phyloP scores from a whole-genome alignment of 2,329 filamentous ascomycete genomes.

The Aspergillus brasiliensis region DNA sequence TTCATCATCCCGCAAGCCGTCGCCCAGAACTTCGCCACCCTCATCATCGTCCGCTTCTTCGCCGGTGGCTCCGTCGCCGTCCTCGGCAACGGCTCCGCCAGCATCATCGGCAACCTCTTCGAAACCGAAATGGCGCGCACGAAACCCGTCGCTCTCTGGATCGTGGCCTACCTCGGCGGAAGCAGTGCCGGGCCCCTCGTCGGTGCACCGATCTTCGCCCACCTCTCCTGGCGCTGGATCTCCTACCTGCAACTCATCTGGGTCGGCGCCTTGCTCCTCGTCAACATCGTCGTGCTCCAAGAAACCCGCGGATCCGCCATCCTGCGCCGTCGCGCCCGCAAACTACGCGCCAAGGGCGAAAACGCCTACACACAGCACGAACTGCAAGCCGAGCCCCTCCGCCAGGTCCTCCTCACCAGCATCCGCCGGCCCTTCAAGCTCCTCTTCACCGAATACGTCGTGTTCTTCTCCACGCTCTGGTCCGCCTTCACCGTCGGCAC shows the following conservation, averaged over 20 bases:
- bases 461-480: slow-evolving; percentile 48
- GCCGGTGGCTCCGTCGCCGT: slow-evolving; percentile 46
- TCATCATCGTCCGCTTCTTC: slow-evolving; percentile 49
- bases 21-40: slow-evolving; percentile 49
- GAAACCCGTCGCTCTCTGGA: slow-evolving; percentile 47
- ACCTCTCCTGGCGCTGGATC: slow-evolving; percentile 23
- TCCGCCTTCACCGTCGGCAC: slow-evolving; percentile 48
- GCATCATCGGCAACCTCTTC: slow-evolving; percentile 36
- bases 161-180: slow-evolving; percentile 44
- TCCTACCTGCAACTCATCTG: slow-evolving; percentile 45
- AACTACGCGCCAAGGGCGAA: slow-evolving; percentile 35
- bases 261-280: slow-evolving; percentile 37
- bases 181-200: slow-evolving; percentile 50
- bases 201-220: slow-evolving; percentile 38
- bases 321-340: slow-evolving; percentile 38
- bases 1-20: slow-evolving; percentile 48
- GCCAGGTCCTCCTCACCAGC: slow-evolving; percentile 35
- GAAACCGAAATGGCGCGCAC: slow-evolving; percentile 33
- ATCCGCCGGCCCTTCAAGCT: slow-evolving; percentile 40
- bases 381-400: slow-evolving; percentile 38
- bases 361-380: slow-evolving; percentile 34
- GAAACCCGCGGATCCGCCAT: slow-evolving; percentile 48
- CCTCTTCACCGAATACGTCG: slow-evolving; percentile 47
- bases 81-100: slow-evolving; percentile 41
- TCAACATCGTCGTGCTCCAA: slow-evolving; percentile 43